Conservation (phyloP, 345 rosid species). For the Citrus cavaleriei region DNA sequence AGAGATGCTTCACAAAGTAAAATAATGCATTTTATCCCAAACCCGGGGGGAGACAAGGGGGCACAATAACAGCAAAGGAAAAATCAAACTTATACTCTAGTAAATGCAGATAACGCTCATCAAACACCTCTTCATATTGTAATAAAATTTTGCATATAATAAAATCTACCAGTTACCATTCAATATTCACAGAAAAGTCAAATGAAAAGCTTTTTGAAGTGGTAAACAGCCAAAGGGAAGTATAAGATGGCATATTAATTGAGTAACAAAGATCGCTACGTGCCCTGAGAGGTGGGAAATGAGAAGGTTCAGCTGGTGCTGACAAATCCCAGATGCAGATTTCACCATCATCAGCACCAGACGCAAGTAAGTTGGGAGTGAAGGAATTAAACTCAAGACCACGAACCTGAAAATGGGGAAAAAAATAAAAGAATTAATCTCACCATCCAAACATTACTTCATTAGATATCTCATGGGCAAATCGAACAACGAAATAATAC, state of each 20-base stretch:
- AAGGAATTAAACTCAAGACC: slow-evolving; percentile 90
- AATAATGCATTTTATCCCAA: background rate
- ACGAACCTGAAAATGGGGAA: slow-evolving; percentile 56
- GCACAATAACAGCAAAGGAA: too few species aligned
- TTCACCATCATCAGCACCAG: slow-evolving; percentile 99
- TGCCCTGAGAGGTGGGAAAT: slow-evolving; percentile 85
- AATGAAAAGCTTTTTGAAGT: background rate
- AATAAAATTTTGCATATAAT: background rate
- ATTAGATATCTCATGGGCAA: slow-evolving; percentile 4
- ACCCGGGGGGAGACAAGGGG: too few species aligned
- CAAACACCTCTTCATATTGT: background rate
- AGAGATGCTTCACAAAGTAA: background rate
- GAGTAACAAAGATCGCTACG: background rate
- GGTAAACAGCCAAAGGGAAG: background rate
- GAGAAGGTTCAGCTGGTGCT: slow-evolving; percentile 75
- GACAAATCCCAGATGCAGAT: slow-evolving; percentile 93
- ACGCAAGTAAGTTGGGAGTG: slow-evolving; percentile 83
- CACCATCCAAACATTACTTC: background rate
- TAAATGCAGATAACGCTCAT: background rate
- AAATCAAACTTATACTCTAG: too few species aligned
- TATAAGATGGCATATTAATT: background rate
- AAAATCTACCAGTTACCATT: background rate
- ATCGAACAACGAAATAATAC: background rate
- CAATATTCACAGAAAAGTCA: background rate
- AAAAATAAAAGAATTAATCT: background rate